Base-by-base conservation (phyloP, 495 filamentous ascomycete genomes). In the Mytilinidion resinicola region DNA sequence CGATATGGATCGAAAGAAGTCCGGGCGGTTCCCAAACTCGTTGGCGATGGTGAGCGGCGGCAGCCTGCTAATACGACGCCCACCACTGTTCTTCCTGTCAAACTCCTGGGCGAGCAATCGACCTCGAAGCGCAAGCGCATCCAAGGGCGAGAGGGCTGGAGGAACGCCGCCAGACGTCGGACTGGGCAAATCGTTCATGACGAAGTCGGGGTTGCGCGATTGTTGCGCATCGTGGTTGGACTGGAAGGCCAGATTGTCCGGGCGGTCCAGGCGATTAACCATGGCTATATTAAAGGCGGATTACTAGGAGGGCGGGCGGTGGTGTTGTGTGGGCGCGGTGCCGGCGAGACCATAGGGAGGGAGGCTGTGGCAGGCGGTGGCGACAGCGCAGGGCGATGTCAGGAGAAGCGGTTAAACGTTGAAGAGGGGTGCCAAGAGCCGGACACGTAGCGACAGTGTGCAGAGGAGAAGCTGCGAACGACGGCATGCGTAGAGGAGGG, bases 111-210 rank as follows among this genome's bases (percentile, higher is more conserved):
- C 88, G 46, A 97, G 80, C 61, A 92, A 70, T 50, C 91, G 85
- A 56, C 90, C 91, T 62, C 96, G 91, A 57, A 89, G 80, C 15
- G 90, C 90, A 61, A 98, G 89, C 39, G 93, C 92, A 78, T 97
- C 93, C 47, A 98, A 82, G 14, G 93, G 93, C 1, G 93, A 97
- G 49, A 96, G 81, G 34, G 91, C 86, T 14, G 93, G 93, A 35
- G 93, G 92, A 9, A 90, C 79, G 64, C 96, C 93, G 49, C 92
- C 93, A 50, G 62, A 46, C 25, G 68, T 66, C 25, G 73, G 72
- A 17, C 68, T 69, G 34, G 70, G 69, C n/a, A 73, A 64, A 51
- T 70, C 69, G 33, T 62, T 55, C 1, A 62, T 44, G 37, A 56
- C 56, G 34, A 66, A 44, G 35, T 51, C 56, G 15, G 55, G 19